Evolutionary conservation across 306 rosid genomes (phyloP).

Genomic region (Nissolia schottii): DNA sequence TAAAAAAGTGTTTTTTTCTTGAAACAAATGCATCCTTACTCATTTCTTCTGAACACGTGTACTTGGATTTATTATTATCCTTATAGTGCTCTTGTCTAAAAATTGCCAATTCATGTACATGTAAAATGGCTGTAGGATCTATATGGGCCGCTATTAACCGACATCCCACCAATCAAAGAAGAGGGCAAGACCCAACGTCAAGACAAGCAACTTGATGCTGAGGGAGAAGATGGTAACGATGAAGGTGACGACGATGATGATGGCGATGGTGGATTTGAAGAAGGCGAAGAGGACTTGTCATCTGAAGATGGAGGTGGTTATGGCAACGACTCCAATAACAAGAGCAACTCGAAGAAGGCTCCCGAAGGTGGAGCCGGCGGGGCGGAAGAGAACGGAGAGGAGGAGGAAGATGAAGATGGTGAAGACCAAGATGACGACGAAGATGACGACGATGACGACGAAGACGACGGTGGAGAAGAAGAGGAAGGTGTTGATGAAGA

Average conservation of each 20-base stretch:
- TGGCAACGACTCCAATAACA: constrained; percentile 55
- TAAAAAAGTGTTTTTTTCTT: too few species aligned
- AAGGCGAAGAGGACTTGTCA: constrained; percentile 77
- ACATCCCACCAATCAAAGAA: constrained; percentile 28
- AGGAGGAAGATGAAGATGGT: constrained; percentile 58
- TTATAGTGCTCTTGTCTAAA: neutral
- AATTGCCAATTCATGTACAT: neutral
- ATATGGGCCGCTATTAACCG: constrained; percentile 20
- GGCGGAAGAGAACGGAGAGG: constrained; percentile 64
- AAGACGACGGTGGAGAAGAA: constrained; percentile 40
- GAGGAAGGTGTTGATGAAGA: constrained; percentile 53
- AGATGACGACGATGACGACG: constrained; percentile 20
- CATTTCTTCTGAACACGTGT: neutral
- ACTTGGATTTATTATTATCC: neutral
- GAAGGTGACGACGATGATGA: constrained; percentile 56
- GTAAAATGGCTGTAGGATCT: constrained; percentile 46
- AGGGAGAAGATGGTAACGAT: constrained; percentile 55
- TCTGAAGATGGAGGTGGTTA: constrained; percentile 71
- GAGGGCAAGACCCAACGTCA: constrained; percentile 33
- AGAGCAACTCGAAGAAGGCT: constrained; percentile 65
- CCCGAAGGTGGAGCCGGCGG: constrained; percentile 63
- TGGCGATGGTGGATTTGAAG: constrained; percentile 59
- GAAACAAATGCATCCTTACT: too few species aligned
- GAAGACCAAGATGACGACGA: constrained; percentile 44
- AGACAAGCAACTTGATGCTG: constrained; percentile 51